Percentiles rank a stretch among this genome's conserved stretches.
Evolutionary conservation across 2,329 filamentous ascomycete genomes (phyloP).

Genomic region (Teratosphaeria epicoccoides): DNA sequence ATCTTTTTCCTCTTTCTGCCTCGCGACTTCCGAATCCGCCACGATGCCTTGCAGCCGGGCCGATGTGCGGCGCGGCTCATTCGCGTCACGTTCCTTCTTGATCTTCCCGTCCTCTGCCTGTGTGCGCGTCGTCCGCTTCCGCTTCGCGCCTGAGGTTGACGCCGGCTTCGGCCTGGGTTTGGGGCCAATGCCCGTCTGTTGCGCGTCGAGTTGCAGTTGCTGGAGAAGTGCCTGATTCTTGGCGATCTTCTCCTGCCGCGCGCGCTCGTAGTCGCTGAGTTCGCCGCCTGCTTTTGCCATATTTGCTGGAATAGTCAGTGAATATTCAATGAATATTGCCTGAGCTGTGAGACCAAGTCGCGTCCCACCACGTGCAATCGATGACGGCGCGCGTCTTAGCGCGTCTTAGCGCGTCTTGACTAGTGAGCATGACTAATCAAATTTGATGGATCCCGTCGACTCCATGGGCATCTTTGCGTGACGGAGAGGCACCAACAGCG

Average conservation of each 20-base stretch:
- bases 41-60: constrained; percentile 52
- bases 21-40: constrained; percentile 56
- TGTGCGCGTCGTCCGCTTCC: constrained; percentile 29
- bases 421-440: background rate
- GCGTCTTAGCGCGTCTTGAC: background rate
- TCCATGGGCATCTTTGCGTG: background rate
- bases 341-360: background rate
- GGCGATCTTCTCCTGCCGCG: constrained; percentile 75
- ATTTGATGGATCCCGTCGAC: background rate
- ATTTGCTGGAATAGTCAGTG: background rate
- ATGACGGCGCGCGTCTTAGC: background rate
- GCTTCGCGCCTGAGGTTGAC: constrained; percentile 30
- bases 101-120: too few species aligned
- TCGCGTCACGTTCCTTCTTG: constrained; percentile 43
- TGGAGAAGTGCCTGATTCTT: constrained; percentile 74
- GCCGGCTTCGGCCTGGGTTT: constrained; percentile 41
- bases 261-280: constrained; percentile 77
- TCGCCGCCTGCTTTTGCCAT: constrained; percentile 26
- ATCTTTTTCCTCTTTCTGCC: constrained; percentile 58
- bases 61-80: constrained; percentile 48
- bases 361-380: background rate
- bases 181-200: constrained; percentile 58
- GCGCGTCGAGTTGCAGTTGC: constrained; percentile 58
- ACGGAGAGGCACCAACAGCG: background rate
- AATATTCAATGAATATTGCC: too few species aligned